Conservation (phyloP, 2,329 filamentous ascomycete species). For the Emydomyces testavorans region DNA sequence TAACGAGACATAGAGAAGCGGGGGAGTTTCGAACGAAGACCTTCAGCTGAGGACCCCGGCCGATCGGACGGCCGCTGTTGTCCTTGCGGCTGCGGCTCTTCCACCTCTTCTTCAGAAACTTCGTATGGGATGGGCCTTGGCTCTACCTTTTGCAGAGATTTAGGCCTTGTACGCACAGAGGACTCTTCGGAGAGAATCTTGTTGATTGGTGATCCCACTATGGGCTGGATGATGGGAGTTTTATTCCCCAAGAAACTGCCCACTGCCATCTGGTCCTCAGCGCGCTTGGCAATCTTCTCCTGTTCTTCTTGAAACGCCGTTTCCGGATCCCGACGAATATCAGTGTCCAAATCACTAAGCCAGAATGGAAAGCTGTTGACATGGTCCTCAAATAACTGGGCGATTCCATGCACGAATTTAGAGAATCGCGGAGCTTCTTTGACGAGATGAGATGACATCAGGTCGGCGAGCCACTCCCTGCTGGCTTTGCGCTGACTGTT, state of each 20-base stretch:
- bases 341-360: slow-evolving; percentile 80
- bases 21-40: slow-evolving; percentile 61
- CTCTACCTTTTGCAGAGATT: slow-evolving; percentile 8
- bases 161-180: slow-evolving; percentile 5
- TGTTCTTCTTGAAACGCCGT: slow-evolving; percentile 85
- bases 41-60: neutral
- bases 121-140: slow-evolving; percentile 5
- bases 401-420: slow-evolving; percentile 91
- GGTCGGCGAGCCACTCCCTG: slow-evolving; percentile 76
- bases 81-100: slow-evolving; percentile 13
- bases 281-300: slow-evolving; percentile 64
- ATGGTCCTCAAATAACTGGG: slow-evolving; percentile 84
- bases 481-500: slow-evolving; percentile 47
- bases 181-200: slow-evolving; percentile 19
- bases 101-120: slow-evolving; percentile 9
- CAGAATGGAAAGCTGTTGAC: slow-evolving; percentile 96
- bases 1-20: slow-evolving; percentile 74
- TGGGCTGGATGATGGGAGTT: slow-evolving; percentile 22
- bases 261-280: slow-evolving; percentile 78
- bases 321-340: slow-evolving; percentile 88
- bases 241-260: slow-evolving; percentile 66
- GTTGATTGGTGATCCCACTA: slow-evolving; percentile 28
- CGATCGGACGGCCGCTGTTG: slow-evolving; percentile 21
- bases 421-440: slow-evolving; percentile 84
- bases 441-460: slow-evolving; percentile 86